Base-by-base conservation (phyloP, 2,329 filamentous ascomycete species). In the Cytospora piceae region DNA sequence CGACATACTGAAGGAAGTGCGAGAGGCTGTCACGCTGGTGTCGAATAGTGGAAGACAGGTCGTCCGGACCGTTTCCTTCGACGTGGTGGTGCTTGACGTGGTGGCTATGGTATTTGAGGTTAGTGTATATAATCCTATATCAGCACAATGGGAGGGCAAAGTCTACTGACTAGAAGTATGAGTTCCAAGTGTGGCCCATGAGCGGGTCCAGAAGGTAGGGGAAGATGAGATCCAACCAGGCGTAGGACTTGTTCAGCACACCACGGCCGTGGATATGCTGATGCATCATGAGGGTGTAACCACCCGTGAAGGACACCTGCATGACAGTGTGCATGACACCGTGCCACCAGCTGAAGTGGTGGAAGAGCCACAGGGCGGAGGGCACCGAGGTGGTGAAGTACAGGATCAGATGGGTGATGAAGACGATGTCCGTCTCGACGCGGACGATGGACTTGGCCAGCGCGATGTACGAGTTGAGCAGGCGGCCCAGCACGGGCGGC, bases 31-130 rank as follows among this genome's bases (percentile, higher is more conserved):
- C 91, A 7, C 91, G 85, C 74, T 93, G 90, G 75, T 91, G 94
- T 17, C 89, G 84, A 46, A 94, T 84, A 0, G 91, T 94, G 0
- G 90, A 90, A 1, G 88, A 92, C 0, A 93, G 81, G 72, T 94
- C 91, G 56, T 89, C 83, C 0, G 90, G 90, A 0, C 91, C 91
- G 71, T 94, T 94, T 68, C 87, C 74, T 77, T 94, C 91, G 63
- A 94, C 87, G 70, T 94, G 91, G 73, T 94, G 91, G 73, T 93
- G 90, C 80, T 94, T 94, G 73, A 94, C 90, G 72, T 94, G 91
- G 73, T 94, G 91, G 59, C 46, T 49, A 24, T 49, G n/a, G 4
- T 3, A 4, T 11, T 14, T 14, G 46, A 11, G 46, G n/a, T 49
- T 8, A 49, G 46, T 24, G 24, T 20, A 14, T 49, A 1, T 0